Conservation (phyloP, 306 rosid genomes). For the Abrus precatorius region DNA sequence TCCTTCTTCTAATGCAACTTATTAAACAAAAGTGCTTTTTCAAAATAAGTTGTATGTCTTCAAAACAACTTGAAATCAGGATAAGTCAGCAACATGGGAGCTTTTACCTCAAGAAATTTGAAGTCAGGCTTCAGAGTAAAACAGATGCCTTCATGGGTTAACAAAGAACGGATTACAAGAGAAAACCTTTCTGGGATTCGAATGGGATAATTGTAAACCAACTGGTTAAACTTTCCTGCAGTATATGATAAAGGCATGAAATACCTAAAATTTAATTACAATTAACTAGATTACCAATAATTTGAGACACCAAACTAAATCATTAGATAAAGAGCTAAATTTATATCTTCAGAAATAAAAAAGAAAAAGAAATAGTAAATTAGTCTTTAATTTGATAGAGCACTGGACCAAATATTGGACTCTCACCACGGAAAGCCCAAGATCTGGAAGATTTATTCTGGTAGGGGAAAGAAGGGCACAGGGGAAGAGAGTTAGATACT, state of each 20-base stretch:
- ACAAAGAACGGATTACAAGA: constrained; percentile 89
- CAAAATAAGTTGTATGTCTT: constrained; percentile 28
- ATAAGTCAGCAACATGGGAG: constrained; percentile 40
- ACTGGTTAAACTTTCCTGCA: constrained; percentile 95
- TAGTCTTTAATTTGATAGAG: neutral
- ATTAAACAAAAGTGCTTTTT: neutral
- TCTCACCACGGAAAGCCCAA: too few relatives aligned
- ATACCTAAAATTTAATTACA: neutral
- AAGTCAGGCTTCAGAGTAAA: constrained; percentile 90
- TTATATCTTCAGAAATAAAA: constrained; percentile 19
- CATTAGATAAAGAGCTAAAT: neutral
- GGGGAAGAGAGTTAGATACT: too few relatives aligned
- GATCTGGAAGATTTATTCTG: too few relatives aligned
- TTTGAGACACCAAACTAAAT: constrained; percentile 21
- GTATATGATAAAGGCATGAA: constrained; percentile 30
- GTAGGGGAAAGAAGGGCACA: too few relatives aligned
- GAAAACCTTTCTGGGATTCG: constrained; percentile 99
- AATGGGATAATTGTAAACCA: constrained; percentile 98
- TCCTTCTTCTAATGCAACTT: constrained; percentile 32
- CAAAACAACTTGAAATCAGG: constrained; percentile 39
- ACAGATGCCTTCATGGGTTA: constrained; percentile 99
- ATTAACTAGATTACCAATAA: constrained; percentile 17
- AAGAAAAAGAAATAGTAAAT: neutral
- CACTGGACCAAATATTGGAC: too few relatives aligned
- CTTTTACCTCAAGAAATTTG: constrained; percentile 95